Percentiles rank a stretch among this genome's conserved stretches.
Conservation (phyloP, 176 grass and related monocot genomes). For the Stipa capillata region DNA sequence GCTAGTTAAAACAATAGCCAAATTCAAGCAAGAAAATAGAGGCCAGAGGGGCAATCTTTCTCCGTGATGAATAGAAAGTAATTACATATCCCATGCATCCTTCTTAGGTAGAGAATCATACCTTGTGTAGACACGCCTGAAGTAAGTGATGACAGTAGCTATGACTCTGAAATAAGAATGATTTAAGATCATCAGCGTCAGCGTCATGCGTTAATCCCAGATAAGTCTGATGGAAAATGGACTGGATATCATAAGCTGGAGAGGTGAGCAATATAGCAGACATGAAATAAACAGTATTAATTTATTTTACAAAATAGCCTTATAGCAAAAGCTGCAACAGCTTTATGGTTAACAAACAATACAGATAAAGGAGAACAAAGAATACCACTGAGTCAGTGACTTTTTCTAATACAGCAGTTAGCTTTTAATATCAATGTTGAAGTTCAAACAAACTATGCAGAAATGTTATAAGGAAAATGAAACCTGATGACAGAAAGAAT, state of each 20-base stretch:
- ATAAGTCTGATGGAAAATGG: not conserved
- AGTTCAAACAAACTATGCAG: not conserved
- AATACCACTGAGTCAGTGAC: not conserved
- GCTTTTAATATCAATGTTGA: not conserved
- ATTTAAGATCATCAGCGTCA: slow-evolving; percentile 12
- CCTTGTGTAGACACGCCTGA: slow-evolving; percentile 97
- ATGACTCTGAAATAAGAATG: slow-evolving; percentile 76
- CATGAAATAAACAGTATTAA: not conserved
- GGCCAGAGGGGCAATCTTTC: not conserved
- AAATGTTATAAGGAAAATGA: not conserved
- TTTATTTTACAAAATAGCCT: not conserved
- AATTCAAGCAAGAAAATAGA: not conserved
- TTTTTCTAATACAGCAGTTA: not conserved
- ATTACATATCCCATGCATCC: not conserved
- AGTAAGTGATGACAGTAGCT: slow-evolving; percentile 90
- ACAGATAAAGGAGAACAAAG: not conserved
- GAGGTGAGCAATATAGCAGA: not conserved
- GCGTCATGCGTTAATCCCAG: not conserved
- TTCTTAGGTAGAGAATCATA: slow-evolving; percentile 35
- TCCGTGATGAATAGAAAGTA: not conserved
- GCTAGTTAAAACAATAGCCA: not conserved
- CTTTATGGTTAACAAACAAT: not conserved
- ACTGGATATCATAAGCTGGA: not conserved
- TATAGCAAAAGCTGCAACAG: not conserved
- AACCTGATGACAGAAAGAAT: not conserved